Evolutionary conservation across 169 alveolate genomes (phyloP), one percentile per base, ranked within the genome.

Genomic region (Eimeria praecox): DNA sequence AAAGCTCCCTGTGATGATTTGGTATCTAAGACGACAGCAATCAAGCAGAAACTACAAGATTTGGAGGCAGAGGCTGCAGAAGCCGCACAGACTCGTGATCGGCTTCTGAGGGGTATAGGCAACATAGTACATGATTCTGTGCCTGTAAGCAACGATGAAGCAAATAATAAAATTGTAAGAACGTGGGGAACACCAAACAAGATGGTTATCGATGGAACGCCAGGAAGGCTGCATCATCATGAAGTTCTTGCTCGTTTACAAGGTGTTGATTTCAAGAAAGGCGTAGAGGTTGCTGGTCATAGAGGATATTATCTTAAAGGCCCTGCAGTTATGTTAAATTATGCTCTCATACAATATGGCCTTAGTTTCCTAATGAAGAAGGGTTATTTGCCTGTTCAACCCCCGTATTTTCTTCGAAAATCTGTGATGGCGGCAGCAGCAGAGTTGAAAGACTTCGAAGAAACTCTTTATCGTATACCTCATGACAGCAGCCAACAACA

Each of bases 381-480:
- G 97, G 99, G 99, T 30, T 99, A 99, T 97, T 95, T 98, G n/a
- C 99, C 99, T 27, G 98, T 99, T 69, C 99, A 99, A 97, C 99
- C 99, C 16, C 99, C 99, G 16, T 99, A 97, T 97, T 99, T 99
- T 97, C 99, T 99, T 99, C 99, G 97, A 96, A 97, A 97, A 97
- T 97, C 88, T 8, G 94, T 98, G 64, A 99, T 99, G 99, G 99
- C 98, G 33, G 99, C 98, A 82, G 98, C 99, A 64, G 99, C 99
- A 27, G 99, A 99, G 97, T 97, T 99, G 42, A 98, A 98, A 30
- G 99, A 99, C 97, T 99, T 99, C 97, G 99, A 99, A 96, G 99
- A 99, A 92, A 98, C 99, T 83, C 97, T 99, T 38, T 99, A 99
- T 97, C 97, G 97, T 92, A 98, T 98, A 38, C 96, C 95, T 42